Evolutionary conservation across 768 basidiomycete species (phyloP), one percentile per base, ranked within the genome.

Genomic region (Tricholoma sp.): DNA sequence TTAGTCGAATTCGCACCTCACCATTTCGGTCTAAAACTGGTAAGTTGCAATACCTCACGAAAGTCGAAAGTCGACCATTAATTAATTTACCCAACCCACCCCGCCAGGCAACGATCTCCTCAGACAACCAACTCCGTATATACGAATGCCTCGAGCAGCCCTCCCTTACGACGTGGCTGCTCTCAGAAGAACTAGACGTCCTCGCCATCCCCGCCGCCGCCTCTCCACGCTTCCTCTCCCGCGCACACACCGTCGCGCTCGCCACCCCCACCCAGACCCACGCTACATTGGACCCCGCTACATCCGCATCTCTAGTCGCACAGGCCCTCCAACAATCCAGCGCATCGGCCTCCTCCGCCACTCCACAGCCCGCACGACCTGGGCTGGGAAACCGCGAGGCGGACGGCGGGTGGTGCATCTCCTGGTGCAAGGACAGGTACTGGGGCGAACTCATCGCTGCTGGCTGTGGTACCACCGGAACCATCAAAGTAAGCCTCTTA

Each of bases 381-480:
- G 80, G 82, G 0, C 59, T 74, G 21, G 86, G 83, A 0, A 85
- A 83, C 62, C 78, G 88, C 41, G 90, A 95, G 69, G 92, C 92
- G 2, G 87, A 93, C 55, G 93, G 93, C 3, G 95, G 91, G 1
- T 98, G 94, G 94, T 89, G 86, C 56, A 71, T 99, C 43, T 89
- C 88, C 7, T 99, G 95, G 94, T 98, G 95, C 71, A 92, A 93
- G 66, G 97, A 98, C 64, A 80, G 82, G 59, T 97, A 94, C 71
- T 97, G 94, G 94, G 96, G 96, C 1, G 91, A 94, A 67, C 66
- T 96, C 18, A 76, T 98, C 50, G 94, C 93, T 8, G 86, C 84
- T 0, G 83, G 85, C 1, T 82, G 82, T 54, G 94, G 94, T 1
- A 78, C 82, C 1, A 82, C 76, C 57, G 89, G 91, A 0, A 71